Conservation (phyloP, 257 asterid species). For the Solanum appendiculatum region DNA sequence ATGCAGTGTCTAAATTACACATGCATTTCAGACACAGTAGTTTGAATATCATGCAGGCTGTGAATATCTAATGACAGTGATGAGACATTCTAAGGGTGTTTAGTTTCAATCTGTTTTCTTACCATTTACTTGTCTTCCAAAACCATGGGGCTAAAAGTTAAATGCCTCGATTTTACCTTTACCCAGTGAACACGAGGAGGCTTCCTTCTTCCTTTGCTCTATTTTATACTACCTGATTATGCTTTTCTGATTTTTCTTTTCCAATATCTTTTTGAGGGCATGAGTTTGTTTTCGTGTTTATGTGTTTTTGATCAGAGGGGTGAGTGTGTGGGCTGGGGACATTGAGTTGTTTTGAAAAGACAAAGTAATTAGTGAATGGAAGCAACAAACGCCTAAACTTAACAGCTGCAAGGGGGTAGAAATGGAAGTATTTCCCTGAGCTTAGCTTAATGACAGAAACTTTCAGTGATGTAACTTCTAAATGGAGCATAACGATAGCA, state of each 20-base stretch:
- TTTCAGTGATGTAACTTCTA: background rate
- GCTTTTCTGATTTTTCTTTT: background rate
- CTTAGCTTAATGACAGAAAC: background rate
- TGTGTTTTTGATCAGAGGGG: background rate
- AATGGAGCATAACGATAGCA: background rate
- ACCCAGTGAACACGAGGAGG: background rate
- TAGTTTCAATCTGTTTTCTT: background rate
- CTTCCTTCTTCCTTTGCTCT: background rate
- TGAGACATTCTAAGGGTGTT: background rate
- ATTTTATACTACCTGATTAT: background rate
- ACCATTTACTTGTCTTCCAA: background rate
- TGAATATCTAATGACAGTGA: background rate
- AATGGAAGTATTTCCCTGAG: background rate
- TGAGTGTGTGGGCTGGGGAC: background rate
- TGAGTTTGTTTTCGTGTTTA: background rate
- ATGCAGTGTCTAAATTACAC: background rate
- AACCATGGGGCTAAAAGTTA: background rate
- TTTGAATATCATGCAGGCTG: background rate
- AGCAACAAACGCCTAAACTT: background rate
- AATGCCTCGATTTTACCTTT: background rate
- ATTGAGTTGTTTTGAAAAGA: background rate
- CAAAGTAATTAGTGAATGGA: background rate
- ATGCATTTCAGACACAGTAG: background rate
- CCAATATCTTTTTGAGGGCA: background rate
- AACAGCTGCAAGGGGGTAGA: background rate